Evolutionary conservation across 306 rosid genomes (phyloP).

Genomic region (Adenanthera pavonina): DNA sequence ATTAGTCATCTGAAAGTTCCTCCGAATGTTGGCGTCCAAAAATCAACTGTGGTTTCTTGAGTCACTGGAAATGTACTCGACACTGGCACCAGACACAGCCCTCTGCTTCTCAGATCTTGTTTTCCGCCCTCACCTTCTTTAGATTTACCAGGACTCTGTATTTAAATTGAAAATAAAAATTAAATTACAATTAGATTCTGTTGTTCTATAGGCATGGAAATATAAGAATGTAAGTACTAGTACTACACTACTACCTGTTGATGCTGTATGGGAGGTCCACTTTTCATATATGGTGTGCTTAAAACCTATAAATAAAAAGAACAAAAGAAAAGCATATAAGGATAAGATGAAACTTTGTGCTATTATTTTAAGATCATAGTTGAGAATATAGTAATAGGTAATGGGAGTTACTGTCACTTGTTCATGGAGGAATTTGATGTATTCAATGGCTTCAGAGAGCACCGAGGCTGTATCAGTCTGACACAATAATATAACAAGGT

Average conservation of each 20-base stretch:
- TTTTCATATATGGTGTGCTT: slow-evolving; percentile 93
- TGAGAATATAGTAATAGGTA: slow-evolving; percentile 24
- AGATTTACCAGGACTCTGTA: slow-evolving; percentile 69
- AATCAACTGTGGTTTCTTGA: slow-evolving; percentile 88
- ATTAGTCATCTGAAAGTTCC: slow-evolving; percentile 79
- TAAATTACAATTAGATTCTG: not conserved
- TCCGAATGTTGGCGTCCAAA: slow-evolving; percentile 96
- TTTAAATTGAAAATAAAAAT: not conserved
- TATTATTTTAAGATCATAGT: slow-evolving; percentile 1
- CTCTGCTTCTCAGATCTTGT: slow-evolving; percentile 92
- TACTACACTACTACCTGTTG: slow-evolving; percentile 61
- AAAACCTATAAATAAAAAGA: slow-evolving; percentile 56
- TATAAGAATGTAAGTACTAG: not conserved
- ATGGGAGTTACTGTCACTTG: slow-evolving; percentile 85
- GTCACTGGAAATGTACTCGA: slow-evolving; percentile 92
- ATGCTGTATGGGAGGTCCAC: slow-evolving; percentile 80
- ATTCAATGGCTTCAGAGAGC: slow-evolving; percentile 98
- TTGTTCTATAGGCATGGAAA: not conserved
- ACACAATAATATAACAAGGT: slow-evolving; percentile 42
- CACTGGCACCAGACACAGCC: slow-evolving; percentile 92
- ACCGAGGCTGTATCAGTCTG: slow-evolving; percentile 99
- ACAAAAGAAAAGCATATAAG: not conserved
- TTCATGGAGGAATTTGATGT: slow-evolving; percentile 95
- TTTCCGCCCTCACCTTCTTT: slow-evolving; percentile 74
- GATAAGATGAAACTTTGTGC: slow-evolving; percentile 5